These are phyloP conservation scores for Hypoxylon sp. DNA, from an alignment of 2,329 filamentous ascomycete species.

Conservation along the genomic window DNA sequence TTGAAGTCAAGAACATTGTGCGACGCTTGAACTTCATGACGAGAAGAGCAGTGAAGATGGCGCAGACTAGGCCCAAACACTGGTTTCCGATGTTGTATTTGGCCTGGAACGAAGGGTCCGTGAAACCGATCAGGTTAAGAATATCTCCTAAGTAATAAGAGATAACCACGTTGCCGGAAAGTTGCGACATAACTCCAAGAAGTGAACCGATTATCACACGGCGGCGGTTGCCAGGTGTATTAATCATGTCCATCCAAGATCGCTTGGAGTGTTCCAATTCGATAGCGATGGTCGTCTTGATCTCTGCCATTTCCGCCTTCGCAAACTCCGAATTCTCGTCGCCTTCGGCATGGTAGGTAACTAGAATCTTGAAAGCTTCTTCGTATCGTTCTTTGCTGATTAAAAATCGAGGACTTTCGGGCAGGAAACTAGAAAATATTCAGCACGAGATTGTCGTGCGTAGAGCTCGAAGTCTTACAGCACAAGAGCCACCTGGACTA, in stretches of 20 bases:
- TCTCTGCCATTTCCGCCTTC: slow-evolving; percentile 67
- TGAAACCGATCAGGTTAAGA: slow-evolving; percentile 63
- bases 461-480: slow-evolving; percentile 51
- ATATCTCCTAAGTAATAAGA: slow-evolving; percentile 64
- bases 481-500: slow-evolving; percentile 59
- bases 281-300: slow-evolving; percentile 63
- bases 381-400: slow-evolving; percentile 54
- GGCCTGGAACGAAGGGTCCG: slow-evolving; percentile 58
- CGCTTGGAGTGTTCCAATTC: slow-evolving; percentile 64
- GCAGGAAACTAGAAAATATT: slow-evolving; percentile 49
- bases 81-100: slow-evolving; percentile 64
- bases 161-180: slow-evolving; percentile 66
- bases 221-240: slow-evolving; percentile 65
- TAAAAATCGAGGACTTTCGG: slow-evolving; percentile 53
- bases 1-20: slow-evolving; percentile 67
- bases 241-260: slow-evolving; percentile 68
- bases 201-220: slow-evolving; percentile 64
- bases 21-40: slow-evolving; percentile 63
- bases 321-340: slow-evolving; percentile 63
- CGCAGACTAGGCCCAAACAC: slow-evolving; percentile 64
- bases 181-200: slow-evolving; percentile 69
- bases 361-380: slow-evolving; percentile 53
- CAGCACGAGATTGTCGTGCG: background rate
- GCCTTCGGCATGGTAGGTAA: slow-evolving; percentile 62
- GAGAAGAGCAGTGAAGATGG: slow-evolving; percentile 59